Percentiles rank a stretch among this genome's conserved stretches.
Conservation (phyloP, 2,329 filamentous ascomycete genomes). For the Cytospora piceicola region DNA sequence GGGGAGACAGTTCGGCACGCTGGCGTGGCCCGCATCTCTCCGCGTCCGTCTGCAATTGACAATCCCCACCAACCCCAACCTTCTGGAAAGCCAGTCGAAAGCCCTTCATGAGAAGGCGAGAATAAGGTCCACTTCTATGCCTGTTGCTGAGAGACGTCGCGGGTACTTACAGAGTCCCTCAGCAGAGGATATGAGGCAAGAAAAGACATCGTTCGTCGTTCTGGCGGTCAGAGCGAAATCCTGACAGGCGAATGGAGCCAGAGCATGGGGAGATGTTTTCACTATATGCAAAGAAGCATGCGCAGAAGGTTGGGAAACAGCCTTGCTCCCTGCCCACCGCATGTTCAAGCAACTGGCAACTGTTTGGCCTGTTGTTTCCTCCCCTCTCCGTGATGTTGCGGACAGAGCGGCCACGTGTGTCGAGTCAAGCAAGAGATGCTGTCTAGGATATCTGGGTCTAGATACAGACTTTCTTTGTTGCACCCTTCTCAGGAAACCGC, state of each 20-base stretch:
- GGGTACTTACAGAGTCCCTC: slow-evolving; percentile 44
- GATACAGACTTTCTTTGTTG: slow-evolving; percentile 50
- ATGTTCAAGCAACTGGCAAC: slow-evolving; percentile 15
- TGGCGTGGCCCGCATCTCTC: slow-evolving; percentile 42
- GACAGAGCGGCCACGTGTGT: slow-evolving; percentile 54
- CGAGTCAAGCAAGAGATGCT: slow-evolving; percentile 54
- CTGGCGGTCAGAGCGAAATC: slow-evolving; percentile 33
- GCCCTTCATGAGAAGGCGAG: slow-evolving; percentile 33
- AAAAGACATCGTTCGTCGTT: slow-evolving; percentile 19
- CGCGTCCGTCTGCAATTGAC: slow-evolving; percentile 39
- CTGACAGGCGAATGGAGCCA: slow-evolving; percentile 25
- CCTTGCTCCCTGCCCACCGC: slow-evolving; percentile 18
- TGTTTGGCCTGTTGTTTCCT: slow-evolving; percentile 16
- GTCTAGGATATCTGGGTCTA: slow-evolving; percentile 42
- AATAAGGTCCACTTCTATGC: slow-evolving; percentile 19
- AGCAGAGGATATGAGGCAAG: slow-evolving; percentile 35
- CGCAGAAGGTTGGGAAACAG: slow-evolving; percentile 25
- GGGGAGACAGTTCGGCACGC: slow-evolving; percentile 43
- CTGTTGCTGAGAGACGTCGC: slow-evolving; percentile 32
- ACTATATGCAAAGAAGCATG: slow-evolving; percentile 30
- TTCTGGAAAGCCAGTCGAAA: slow-evolving; percentile 48
- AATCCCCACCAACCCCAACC: slow-evolving; percentile 32
- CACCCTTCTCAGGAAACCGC: slow-evolving; percentile 43
- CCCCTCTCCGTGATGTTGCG: slow-evolving; percentile 31
- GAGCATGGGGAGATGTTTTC: slow-evolving; percentile 23